A percentile compares a stretch with the other conserved stretches of the same genome.
Conservation (phyloP, 2,329 filamentous ascomycete genomes). For the Diaporthe citrichinensis region DNA sequence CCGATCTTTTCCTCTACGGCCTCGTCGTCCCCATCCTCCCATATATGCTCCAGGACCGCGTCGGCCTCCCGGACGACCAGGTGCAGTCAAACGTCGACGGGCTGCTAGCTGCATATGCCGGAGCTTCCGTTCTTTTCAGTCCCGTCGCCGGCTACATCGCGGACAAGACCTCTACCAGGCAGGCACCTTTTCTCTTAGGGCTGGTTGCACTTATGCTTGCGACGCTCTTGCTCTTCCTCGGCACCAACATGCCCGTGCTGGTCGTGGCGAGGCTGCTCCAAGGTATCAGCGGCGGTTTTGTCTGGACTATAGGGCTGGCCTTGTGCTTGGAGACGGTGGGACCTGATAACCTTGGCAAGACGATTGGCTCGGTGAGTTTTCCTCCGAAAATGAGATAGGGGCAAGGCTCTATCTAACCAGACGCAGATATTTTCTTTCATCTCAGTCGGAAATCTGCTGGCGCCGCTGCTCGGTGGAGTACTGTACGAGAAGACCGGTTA, state of each 20-base stretch:
- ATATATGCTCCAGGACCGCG: conserved; percentile 67
- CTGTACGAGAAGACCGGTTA: conserved; percentile 72
- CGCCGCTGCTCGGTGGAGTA: conserved; percentile 71
- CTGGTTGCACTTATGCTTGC: conserved; percentile 65
- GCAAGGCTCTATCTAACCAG: conserved; percentile 21
- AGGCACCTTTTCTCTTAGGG: conserved; percentile 70
- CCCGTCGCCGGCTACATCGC: conserved; percentile 68
- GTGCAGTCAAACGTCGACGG: conserved; percentile 67
- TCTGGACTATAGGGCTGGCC: conserved; percentile 72
- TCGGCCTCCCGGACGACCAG: conserved; percentile 61
- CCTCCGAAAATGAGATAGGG: neutral
- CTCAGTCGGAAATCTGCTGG: conserved; percentile 67
- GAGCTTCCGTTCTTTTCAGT: conserved; percentile 64
- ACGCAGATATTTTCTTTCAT: conserved; percentile 70
- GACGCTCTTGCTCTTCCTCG: conserved; percentile 68
- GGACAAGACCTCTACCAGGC: conserved; percentile 66
- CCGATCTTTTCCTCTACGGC: conserved; percentile 72
- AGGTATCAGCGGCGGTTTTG: conserved; percentile 69
- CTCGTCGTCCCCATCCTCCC: conserved; percentile 71
- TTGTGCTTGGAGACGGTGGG: conserved; percentile 72
- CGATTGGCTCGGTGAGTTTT: conserved; percentile 66
- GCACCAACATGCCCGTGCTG: conserved; percentile 62
- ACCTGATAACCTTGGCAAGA: conserved; percentile 69
- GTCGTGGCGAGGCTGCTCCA: conserved; percentile 68
- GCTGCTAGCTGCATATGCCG: conserved; percentile 68